phyloP scores from a whole-genome alignment of 495 filamentous ascomycete species.

The Xylaria flabelliformis region DNA sequence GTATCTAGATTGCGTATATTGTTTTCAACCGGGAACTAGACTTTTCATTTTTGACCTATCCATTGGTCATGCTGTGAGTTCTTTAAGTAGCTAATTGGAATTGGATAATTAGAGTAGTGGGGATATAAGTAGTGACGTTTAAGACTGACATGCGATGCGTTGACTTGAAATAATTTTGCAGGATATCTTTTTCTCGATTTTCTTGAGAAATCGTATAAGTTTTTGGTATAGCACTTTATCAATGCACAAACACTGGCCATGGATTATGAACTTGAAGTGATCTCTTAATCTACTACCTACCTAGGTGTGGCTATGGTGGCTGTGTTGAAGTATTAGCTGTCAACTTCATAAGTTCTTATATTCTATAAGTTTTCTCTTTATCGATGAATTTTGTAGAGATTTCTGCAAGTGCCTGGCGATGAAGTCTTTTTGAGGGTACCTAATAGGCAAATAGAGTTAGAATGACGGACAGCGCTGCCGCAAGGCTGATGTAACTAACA shows the following conservation, averaged over 20 bases:
- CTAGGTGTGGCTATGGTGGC: not conserved
- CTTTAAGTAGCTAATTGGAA: no score
- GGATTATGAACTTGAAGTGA: not conserved
- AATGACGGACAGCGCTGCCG: not conserved
- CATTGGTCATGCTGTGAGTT: no score
- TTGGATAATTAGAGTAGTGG: no score
- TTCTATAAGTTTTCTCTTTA: not conserved
- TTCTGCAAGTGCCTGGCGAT: not conserved
- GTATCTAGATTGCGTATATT: no score
- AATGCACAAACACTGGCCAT: not conserved
- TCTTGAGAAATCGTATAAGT: not conserved
- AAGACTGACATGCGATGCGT: not conserved
- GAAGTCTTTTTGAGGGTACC: not conserved
- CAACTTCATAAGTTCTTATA: no score
- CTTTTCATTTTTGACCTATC: no score
- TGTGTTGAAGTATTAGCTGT: not conserved
- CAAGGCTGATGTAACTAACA: slow-evolving; percentile 21
- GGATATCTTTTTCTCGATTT: not conserved
- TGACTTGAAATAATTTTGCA: not conserved
- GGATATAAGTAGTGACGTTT: no score
- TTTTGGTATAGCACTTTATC: not conserved
- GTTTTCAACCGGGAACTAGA: no score
- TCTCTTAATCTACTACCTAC: not conserved
- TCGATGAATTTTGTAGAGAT: not conserved
- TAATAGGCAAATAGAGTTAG: not conserved